Evolutionary conservation across 139 green algal genomes (phyloP).

Genomic region (Eudorina sp.): DNA sequence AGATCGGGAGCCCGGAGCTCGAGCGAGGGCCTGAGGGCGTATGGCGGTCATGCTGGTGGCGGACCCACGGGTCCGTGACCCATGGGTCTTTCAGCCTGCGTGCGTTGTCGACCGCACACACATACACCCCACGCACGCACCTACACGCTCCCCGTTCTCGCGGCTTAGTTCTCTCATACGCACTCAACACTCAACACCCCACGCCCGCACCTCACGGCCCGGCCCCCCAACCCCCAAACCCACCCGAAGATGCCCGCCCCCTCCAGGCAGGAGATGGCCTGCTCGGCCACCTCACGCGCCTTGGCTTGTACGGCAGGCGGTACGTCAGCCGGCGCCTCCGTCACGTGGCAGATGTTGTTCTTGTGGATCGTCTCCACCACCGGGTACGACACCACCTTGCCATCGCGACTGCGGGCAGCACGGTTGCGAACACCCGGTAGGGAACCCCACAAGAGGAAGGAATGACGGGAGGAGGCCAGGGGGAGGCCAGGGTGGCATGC

Average conservation of each 20-base stretch:
- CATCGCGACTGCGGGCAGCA: conserved; percentile 59
- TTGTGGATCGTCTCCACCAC: conserved; percentile 96
- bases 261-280: conserved; percentile 81
- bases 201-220: not conserved
- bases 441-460: too few relatives aligned
- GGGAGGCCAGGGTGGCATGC: too few relatives aligned
- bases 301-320: conserved; percentile 58
- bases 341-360: conserved; percentile 95
- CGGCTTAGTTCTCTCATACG: too few relatives aligned
- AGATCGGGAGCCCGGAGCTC: too few relatives aligned
- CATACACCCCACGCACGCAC: too few relatives aligned
- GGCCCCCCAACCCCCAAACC: not conserved
- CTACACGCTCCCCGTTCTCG: too few relatives aligned
- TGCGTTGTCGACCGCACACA: too few relatives aligned
- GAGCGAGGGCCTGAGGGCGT: not conserved
- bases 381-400: conserved; percentile 80
- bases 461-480: too few relatives aligned
- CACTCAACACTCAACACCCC: not conserved
- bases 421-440: too few relatives aligned
- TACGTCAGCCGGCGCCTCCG: conserved; percentile 88
- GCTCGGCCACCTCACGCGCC: conserved; percentile 79
- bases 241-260: conserved; percentile 96
- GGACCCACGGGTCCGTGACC: too few relatives aligned
- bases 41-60: too few relatives aligned
- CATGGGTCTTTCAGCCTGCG: too few relatives aligned